Evolutionary conservation across 139 green algal genomes (phyloP).

Genomic region (Diplosphaera chodatii): DNA sequence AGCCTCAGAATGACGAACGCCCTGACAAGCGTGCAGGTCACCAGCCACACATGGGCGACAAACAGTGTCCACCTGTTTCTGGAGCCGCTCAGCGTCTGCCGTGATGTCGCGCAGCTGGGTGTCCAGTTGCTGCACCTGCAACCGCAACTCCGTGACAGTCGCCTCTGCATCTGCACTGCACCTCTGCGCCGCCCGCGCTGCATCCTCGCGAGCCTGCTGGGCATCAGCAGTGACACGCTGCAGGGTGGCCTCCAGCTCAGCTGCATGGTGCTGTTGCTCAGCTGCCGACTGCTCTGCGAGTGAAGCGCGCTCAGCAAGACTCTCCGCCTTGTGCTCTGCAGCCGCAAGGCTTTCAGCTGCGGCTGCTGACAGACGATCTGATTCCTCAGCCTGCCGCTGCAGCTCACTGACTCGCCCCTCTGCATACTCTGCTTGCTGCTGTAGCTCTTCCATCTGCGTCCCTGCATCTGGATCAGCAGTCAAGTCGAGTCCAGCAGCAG

Average conservation of each 20-base stretch:
- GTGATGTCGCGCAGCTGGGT: neutral
- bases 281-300: neutral
- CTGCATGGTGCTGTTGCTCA: neutral
- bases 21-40: too few species aligned
- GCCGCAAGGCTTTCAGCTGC: too few species aligned
- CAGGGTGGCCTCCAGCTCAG: neutral
- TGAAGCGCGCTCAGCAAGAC: too few species aligned
- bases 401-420: neutral
- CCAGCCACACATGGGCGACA: too few species aligned
- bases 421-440: neutral
- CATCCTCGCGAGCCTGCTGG: neutral
- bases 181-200: neutral
- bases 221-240: too few species aligned
- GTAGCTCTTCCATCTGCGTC: neutral
- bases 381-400: neutral
- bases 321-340: neutral
- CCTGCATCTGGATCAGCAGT: neutral
- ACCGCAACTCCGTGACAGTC: neutral
- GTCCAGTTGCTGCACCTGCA: neutral
- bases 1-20: too few species aligned
- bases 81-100: neutral
- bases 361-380: too few species aligned
- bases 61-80: neutral
- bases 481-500: too few species aligned
- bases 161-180: neutral